A percentile compares a stretch with the other conserved stretches of the same genome.
Evolutionary conservation across 148 eudicot genomes (phyloP).

Genomic region (Dianthus caryophyllus): DNA sequence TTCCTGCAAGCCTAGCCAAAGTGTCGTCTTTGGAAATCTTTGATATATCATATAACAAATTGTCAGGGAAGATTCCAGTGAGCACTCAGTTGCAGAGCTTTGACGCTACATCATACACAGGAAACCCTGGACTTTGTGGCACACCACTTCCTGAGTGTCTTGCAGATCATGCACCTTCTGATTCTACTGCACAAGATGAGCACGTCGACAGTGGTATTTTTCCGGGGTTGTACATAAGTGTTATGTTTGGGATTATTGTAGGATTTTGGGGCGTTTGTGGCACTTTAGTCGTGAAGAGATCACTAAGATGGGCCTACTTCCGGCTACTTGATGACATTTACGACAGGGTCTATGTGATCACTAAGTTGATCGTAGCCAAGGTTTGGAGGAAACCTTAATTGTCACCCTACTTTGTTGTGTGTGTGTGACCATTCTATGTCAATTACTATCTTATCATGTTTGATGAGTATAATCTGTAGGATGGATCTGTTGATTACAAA

Average conservation of each 20-base stretch:
- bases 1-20: slow-evolving; percentile 11
- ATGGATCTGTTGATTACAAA: too few species aligned
- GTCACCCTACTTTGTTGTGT: neutral
- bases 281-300: too few species aligned
- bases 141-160: slow-evolving; percentile 8
- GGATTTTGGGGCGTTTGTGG: too few species aligned
- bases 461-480: too few species aligned
- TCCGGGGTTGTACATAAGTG: too few species aligned
- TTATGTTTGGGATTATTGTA: too few species aligned
- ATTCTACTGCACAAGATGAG: neutral
- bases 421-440: too few species aligned
- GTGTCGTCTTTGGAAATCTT: slow-evolving; percentile 5
- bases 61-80: slow-evolving; percentile 12
- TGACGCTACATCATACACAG: slow-evolving; percentile 13
- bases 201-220: neutral
- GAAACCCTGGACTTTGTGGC: slow-evolving; percentile 24
- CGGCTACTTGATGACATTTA: neutral
- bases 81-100: slow-evolving; percentile 19
- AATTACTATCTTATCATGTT: too few species aligned
- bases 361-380: neutral
- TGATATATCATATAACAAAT: slow-evolving; percentile 12
- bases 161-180: neutral
- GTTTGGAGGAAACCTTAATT: slow-evolving; percentile 8
- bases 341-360: neutral
- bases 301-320: slow-evolving; percentile 11